These are phyloP conservation scores for Rhinocladiella similis DNA, from an alignment of 2,329 filamentous ascomycete species.

Conservation along the genomic window DNA sequence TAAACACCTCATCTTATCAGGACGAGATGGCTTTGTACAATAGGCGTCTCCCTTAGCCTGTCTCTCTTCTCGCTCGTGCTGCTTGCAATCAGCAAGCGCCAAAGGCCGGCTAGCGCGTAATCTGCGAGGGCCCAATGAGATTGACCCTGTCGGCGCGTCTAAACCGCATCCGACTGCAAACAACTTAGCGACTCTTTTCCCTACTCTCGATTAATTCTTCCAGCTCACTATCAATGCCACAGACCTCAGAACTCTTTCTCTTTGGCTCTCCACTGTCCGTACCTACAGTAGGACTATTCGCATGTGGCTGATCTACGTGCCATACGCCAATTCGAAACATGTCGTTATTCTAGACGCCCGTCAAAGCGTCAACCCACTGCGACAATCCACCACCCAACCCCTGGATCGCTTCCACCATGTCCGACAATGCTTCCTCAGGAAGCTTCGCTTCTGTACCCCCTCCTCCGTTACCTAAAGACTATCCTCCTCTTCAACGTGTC, in stretches of 20 bases:
- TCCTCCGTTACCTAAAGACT: slow-evolving; percentile 23
- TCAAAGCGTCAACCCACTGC: slow-evolving; percentile 23
- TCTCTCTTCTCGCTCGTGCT: background rate
- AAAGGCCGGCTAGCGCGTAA: slow-evolving; percentile 6
- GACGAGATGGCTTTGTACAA: background rate
- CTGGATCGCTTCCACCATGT: slow-evolving; percentile 13
- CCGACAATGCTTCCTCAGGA: slow-evolving; percentile 15
- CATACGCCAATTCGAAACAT: slow-evolving; percentile 16
- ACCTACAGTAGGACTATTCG: slow-evolving; percentile 13
- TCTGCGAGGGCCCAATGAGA: slow-evolving; percentile 14
- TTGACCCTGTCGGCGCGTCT: slow-evolving; percentile 2
- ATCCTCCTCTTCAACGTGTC: slow-evolving; percentile 18
- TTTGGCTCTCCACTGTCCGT: slow-evolving; percentile 12
- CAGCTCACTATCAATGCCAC: slow-evolving; percentile 5
- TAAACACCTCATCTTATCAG: slow-evolving; percentile 1
- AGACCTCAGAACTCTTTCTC: slow-evolving; percentile 8
- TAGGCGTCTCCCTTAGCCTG: background rate
- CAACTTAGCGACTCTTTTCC: slow-evolving; percentile 16
- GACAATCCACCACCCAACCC: slow-evolving; percentile 11
- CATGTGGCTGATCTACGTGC: slow-evolving; percentile 26
- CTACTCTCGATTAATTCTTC: slow-evolving; percentile 8
- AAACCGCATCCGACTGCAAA: slow-evolving; percentile 14
- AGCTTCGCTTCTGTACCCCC: slow-evolving; percentile 21
- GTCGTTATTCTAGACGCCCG: slow-evolving; percentile 25
- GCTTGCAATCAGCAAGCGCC: slow-evolving; percentile 4